Base-by-base conservation (phyloP, 352 stramenopile species). In the Globisporangium cystogenes region DNA sequence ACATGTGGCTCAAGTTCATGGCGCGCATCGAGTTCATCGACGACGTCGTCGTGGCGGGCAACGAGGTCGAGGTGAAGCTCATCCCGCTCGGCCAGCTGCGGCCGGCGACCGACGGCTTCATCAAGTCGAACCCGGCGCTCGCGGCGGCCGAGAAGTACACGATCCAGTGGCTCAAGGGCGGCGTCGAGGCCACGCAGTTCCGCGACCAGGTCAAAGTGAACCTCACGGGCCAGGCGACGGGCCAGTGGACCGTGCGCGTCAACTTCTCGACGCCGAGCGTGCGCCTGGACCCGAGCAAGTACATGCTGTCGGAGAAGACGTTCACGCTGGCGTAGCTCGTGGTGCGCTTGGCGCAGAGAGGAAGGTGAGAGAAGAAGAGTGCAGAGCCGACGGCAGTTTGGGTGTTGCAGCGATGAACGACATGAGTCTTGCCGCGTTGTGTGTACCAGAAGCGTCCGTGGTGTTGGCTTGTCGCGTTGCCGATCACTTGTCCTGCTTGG, bases 1-100 rank as follows among this genome's bases (percentile, higher is more conserved):
- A 70, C 45, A 70, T 74, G 60, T 74, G 66, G 66, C 59, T 46
- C 27, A 18, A 68, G 51, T 70, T 74, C 53, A 20, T 74, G 12
- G 51, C 49, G 39, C 65, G 65, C 10, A 46, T 73, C 48, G 55
- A 66, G 54, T 62, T 73, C 43, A 74, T 74, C 46, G 62, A 74
- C 50, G 48, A 56, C 35, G 58, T 74, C 1, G 48, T 56, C 0
- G 57, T 72, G 7, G 3, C 53, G 1, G 61, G 57, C 10, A 49
- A 48, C 6, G 55, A 26, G 3, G 61, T 49, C n/a, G 53, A 40
- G 43, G 46, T 70, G 31, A 54, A 70, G 55, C 48, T 74, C n/a
- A 70, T 74, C 31, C 62, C 62, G 37, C 47, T 74, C 4, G 66
- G 36, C 4, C 66, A 70, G 43, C 41, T 68, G 36, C 66, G 66